Percentiles rank a stretch among this genome's conserved stretches.
Conservation (phyloP, 2,329 filamentous ascomycete genomes). For the Epicoccum sorghinum region DNA sequence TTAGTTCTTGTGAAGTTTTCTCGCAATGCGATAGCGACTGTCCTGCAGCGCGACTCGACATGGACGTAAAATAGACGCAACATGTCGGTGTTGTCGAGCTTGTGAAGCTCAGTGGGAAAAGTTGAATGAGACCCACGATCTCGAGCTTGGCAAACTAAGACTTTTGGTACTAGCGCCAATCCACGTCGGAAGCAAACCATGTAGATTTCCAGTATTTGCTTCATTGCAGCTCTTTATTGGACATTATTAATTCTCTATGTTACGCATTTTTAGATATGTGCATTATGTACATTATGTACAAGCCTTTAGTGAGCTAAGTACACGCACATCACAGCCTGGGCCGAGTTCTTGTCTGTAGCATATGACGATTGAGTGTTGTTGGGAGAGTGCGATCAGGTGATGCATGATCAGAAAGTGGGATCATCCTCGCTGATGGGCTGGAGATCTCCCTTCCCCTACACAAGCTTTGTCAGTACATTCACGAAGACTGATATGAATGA, state of each 20-base stretch:
- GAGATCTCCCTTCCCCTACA: slow-evolving; percentile 51
- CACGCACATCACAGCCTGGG: neutral
- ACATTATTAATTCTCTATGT: too few relatives aligned
- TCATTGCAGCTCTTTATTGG: neutral
- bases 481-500: neutral
- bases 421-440: slow-evolving; percentile 49
- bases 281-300: too few relatives aligned
- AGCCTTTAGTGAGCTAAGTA: too few relatives aligned
- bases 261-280: too few relatives aligned
- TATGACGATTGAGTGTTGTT: too few relatives aligned
- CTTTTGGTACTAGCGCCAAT: neutral
- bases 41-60: too few relatives aligned
- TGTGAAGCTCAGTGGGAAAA: slow-evolving; percentile 11
- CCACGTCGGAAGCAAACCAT: neutral
- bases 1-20: neutral
- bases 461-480: neutral
- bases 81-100: slow-evolving; percentile 4
- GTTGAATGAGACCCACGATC: slow-evolving; percentile 1
- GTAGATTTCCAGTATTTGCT: neutral
- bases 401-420: slow-evolving; percentile 20
- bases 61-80: neutral
- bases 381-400: neutral
- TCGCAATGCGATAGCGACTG: neutral
- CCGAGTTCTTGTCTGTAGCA: too few relatives aligned
- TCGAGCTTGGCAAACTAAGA: neutral